Evolutionary conservation across 2,329 filamentous ascomycete species (phyloP), one percentile per base, ranked within the genome.

Genomic region (Fusarium pininemorale): DNA sequence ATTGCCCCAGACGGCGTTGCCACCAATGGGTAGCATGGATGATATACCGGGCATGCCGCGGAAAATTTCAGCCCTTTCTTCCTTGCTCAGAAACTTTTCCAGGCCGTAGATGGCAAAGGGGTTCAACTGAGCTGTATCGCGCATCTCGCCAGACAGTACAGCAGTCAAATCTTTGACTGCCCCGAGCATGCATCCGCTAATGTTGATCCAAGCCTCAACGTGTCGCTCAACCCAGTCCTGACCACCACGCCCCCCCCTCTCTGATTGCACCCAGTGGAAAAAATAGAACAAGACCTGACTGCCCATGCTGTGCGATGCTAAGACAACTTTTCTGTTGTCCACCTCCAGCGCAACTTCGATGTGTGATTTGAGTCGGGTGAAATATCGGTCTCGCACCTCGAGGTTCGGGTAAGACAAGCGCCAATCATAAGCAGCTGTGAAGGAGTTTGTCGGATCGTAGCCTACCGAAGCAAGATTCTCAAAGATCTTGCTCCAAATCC

Each of bases 401-500:
- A 98, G 91, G 78, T 98, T 98, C 67, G 89, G 86, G 80, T 98
- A 99, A 2, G 94, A 94, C 64, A 99, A 85, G 30, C 96, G 91
- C 96, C 96, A 99, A 83, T 99, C 96, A 80, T 99, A 89, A 15
- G 91, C 89, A 2, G 91, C 91, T 1, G 90, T 92, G 77, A 89
- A 92, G 6, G 90, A 91, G 77, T 91, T 93, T 38, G 89, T 91
- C 30, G 96, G 96, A 80, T 99, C 96, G 81, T 99, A 99, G 20
- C 96, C 96, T 66, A 99, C 93, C 0, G 95, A 96, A 1, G 96
- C 96, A 58, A 99, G 86, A 79, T 99, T 99, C 84, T 99, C 96
- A 56, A 99, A 87, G 69, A 99, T 98, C 84, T 98, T 98, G 84
- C 94, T 98, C 95, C 95, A 98, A 69, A 99, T 98, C 96, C 96